Conservation (phyloP, 352 stramenopile genomes). For the Hyphochytrium catenoides region DNA sequence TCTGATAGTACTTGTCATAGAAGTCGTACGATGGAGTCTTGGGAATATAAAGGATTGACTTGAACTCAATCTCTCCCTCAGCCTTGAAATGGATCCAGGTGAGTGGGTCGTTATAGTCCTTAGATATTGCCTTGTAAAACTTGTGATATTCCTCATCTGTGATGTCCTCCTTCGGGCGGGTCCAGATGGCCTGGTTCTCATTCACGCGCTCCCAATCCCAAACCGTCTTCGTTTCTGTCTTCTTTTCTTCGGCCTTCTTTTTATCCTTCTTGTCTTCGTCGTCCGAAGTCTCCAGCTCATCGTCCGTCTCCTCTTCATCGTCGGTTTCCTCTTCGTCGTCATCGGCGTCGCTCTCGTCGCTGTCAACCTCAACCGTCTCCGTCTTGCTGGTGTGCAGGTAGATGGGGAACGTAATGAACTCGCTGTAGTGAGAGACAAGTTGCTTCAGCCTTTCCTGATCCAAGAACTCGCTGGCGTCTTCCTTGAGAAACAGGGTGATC, state of each 20-base stretch:
- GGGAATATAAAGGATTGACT: constrained; percentile 94
- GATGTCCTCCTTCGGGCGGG: constrained; percentile 83
- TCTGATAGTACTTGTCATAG: constrained; percentile 72
- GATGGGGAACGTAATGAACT: constrained; percentile 99
- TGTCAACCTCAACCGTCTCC: constrained; percentile 71
- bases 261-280: constrained; percentile 40
- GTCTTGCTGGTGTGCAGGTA: constrained; percentile 83
- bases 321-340: constrained; percentile 34
- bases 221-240: constrained; percentile 79
- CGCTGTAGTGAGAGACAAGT: constrained; percentile 90
- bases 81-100: constrained; percentile 99
- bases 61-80: constrained; percentile 99
- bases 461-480: constrained; percentile 88
- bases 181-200: constrained; percentile 92
- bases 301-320: constrained; percentile 25
- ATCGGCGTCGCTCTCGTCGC: constrained; percentile 28
- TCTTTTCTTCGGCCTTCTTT: constrained; percentile 24
- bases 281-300: constrained; percentile 39
- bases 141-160: constrained; percentile 93
- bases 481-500: constrained; percentile 97
- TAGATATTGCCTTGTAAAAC: constrained; percentile 91
- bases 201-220: constrained; percentile 92
- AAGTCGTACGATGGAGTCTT: constrained; percentile 49
- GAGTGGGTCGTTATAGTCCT: constrained; percentile 61
- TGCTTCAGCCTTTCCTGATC: constrained; percentile 78